Conservation (phyloP, 2,329 filamentous ascomycete species). For the Elsinoe perseae region DNA sequence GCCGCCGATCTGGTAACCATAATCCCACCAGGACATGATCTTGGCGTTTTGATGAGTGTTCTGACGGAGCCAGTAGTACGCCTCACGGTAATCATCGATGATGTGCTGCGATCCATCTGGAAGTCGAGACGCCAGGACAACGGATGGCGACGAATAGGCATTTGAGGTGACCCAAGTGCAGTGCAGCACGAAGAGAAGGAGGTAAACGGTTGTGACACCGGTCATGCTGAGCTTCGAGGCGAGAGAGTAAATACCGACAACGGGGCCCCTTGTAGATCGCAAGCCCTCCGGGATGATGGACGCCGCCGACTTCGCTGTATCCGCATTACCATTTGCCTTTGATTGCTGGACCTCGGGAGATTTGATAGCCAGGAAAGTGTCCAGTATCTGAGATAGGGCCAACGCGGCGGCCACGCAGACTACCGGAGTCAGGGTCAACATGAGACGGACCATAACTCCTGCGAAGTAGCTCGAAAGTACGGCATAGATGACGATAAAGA, state of each 20-base stretch:
- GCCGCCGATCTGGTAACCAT: conserved; percentile 98
- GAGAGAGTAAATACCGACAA: conserved; percentile 74
- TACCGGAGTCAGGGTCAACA: conserved; percentile 93
- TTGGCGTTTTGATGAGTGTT: conserved; percentile 93
- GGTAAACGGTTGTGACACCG: conserved; percentile 64
- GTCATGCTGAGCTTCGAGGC: conserved; percentile 75
- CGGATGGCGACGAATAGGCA: conserved; percentile 95
- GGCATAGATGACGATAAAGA: conserved; percentile 96
- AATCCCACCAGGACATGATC: conserved; percentile 99
- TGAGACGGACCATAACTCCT: conserved; percentile 97
- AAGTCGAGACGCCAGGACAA: conserved; percentile 84
- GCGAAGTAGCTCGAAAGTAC: conserved; percentile 96
- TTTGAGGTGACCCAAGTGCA: conserved; percentile 99
- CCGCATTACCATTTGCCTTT: conserved; percentile 37
- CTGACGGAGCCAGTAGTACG: conserved; percentile 98
- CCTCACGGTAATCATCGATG: conserved; percentile 98
- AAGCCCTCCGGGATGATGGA: conserved; percentile 48
- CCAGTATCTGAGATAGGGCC: conserved; percentile 77
- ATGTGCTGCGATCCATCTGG: conserved; percentile 96
- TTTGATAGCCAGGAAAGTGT: conserved; percentile 67
- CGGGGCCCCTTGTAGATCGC: conserved; percentile 61
- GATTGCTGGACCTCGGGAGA: conserved; percentile 49
- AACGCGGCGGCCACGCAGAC: conserved; percentile 92
- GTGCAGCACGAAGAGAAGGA: conserved; percentile 89
- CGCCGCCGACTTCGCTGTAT: conserved; percentile 50